Evolutionary conservation across 2,329 filamentous ascomycete genomes (phyloP), one percentile per base, ranked within the genome.

Genomic region (Elsinoe fawcettii): DNA sequence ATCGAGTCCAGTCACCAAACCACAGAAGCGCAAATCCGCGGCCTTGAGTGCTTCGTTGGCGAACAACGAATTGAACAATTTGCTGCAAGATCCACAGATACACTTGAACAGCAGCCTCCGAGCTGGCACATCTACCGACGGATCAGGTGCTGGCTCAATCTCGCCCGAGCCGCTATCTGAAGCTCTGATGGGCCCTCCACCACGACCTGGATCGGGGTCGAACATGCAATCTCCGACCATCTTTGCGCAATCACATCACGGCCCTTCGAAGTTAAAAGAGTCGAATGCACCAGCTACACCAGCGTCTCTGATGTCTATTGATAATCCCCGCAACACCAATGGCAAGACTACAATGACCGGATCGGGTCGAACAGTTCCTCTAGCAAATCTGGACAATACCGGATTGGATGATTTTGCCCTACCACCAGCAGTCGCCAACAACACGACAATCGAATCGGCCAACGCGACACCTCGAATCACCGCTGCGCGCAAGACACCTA

Each of bases 281-380:
- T 22, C n/a, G 6, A 47, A 46, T 14, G 73, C 84, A 55, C 88
- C 88, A 9, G 90, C 89, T 1, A 95, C 90, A 0, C 90, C 90
- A 0, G 89, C 91, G 7, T 95, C 90, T 5, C 73, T 96, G 59
- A 96, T 96, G 87, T 71, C 71, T 39, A 67, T 74, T 20, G 67
- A 56, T 18, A 56, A 59, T 41, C 55, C 39, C 32, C 44, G 44
- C 18, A 58, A 58, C 27, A 54, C 58, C n/a, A 51, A 54, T 32
- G 49, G 49, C 2, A 39, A 18, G n/a, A 41, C 53, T 0, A 18
- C 54, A 7, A 22, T 44, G 37, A 25, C 59, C 44, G 53, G 49
- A 5, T 59, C 57, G 2, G 59, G 53, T 9, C 59, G 58, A 8
- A 58, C 56, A 12, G 37, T 49, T 7, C 46, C 58, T 3, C 59